Conservation (phyloP, 495 filamentous ascomycete species). For the Astrothelium macrocarpum region DNA sequence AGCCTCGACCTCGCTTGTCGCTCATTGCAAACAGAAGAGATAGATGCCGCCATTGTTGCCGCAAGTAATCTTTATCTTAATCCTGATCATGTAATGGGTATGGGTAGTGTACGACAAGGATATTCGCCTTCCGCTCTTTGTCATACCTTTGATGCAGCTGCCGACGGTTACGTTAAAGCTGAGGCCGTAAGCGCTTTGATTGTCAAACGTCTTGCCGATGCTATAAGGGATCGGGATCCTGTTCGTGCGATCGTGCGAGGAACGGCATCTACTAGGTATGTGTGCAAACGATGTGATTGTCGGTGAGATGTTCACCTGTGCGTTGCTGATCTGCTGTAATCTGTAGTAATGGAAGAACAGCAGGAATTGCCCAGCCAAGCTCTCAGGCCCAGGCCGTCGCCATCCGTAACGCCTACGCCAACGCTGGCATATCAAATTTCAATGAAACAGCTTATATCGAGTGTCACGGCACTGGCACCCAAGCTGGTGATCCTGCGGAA, state of each 20-base stretch:
- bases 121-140: neutral
- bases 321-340: neutral
- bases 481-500: conserved; percentile 29
- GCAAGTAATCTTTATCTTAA: conserved; percentile 8
- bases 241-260: conserved; percentile 26
- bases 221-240: conserved; percentile 31
- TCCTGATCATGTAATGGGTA: conserved; percentile 3
- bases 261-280: conserved; percentile 9
- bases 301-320: neutral
- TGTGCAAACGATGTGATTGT: neutral
- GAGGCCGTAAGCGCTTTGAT: neutral
- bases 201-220: conserved; percentile 31
- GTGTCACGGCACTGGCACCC: conserved; percentile 8
- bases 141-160: neutral
- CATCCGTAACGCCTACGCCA: conserved; percentile 8
- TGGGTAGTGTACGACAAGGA: neutral
- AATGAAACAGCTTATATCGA: conserved; percentile 12
- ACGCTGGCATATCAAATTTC: conserved; percentile 17
- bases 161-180: conserved; percentile 16
- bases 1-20: conserved; percentile 1
- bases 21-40: conserved; percentile 7
- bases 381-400: conserved; percentile 7
- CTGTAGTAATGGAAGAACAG: conserved; percentile 12
- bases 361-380: conserved; percentile 9
- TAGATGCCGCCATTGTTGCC: conserved; percentile 8